These are phyloP conservation scores for Melocanna baccifera DNA, from an alignment of 176 grass and related monocot genomes.

Conservation along the genomic window DNA sequence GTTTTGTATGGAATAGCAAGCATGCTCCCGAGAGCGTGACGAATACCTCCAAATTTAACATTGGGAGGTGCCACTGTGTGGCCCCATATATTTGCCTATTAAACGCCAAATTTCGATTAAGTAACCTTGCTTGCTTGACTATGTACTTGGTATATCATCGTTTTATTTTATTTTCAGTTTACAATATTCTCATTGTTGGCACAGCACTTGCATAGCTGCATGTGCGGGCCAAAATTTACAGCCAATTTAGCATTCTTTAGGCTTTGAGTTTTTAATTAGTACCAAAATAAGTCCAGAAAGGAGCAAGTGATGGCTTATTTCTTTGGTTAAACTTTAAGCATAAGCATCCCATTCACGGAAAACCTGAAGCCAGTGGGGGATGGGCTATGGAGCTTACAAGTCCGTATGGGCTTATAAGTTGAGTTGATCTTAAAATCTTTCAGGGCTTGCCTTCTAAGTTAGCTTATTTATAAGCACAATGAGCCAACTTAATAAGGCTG, in stretches of 20 bases:
- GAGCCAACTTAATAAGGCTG: neutral
- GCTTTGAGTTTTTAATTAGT: neutral
- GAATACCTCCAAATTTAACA: neutral
- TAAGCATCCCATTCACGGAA: neutral
- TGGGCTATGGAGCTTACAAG: neutral
- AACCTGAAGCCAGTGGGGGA: neutral
- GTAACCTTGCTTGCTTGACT: neutral
- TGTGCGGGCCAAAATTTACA: neutral
- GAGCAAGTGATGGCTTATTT: neutral
- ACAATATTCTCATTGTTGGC: neutral
- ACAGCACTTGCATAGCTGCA: neutral
- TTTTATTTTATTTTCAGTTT: neutral
- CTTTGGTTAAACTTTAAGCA: neutral
- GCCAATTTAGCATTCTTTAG: neutral
- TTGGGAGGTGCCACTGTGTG: neutral
- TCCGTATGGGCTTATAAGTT: neutral
- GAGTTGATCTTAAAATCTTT: neutral
- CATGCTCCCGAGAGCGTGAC: neutral
- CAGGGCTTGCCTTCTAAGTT: neutral
- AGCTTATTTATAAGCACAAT: neutral
- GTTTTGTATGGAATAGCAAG: neutral
- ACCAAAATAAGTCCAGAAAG: neutral
- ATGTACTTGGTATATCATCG: neutral
- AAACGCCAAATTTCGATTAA: neutral
- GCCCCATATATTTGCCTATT: neutral